Conservation (phyloP, 169 alveolate genomes). For the Plasmodium inui region DNA sequence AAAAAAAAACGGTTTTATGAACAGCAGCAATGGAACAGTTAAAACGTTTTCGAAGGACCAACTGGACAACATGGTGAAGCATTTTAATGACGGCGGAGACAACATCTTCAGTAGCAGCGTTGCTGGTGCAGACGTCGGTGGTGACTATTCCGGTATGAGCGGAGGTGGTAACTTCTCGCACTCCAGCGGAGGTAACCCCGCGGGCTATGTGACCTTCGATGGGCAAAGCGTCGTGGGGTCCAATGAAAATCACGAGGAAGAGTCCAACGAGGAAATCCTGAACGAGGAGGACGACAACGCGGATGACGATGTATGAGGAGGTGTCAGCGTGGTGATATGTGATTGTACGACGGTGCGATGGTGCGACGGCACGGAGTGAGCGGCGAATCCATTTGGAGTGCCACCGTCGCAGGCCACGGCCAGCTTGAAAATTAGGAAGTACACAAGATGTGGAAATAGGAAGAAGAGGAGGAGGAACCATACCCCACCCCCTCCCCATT, state of each 20-base stretch:
- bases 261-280: conserved; percentile 5
- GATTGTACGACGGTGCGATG: too few relatives aligned
- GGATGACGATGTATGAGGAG: conserved; percentile 2
- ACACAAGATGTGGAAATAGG: background rate
- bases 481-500: too few relatives aligned
- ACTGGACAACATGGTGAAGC: conserved; percentile 51
- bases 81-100: background rate
- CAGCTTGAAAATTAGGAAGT: too few relatives aligned
- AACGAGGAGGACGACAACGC: conserved; percentile 13
- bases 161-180: background rate
- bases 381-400: too few relatives aligned
- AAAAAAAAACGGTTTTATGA: background rate
- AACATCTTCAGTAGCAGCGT: background rate
- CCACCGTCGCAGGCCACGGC: too few relatives aligned
- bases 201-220: conserved; percentile 25
- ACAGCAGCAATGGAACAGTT: background rate
- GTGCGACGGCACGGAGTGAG: too few relatives aligned
- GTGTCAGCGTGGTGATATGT: too few relatives aligned
- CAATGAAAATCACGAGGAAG: conserved; percentile 6
- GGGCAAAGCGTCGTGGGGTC: background rate
- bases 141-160: background rate
- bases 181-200: background rate
- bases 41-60: conserved; percentile 41
- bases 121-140: background rate
- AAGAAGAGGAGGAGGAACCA: background rate